Evolutionary conservation across 352 stramenopile species (phyloP), one percentile per base, ranked within the genome.

Genomic region (Aphanomyces astaci): DNA sequence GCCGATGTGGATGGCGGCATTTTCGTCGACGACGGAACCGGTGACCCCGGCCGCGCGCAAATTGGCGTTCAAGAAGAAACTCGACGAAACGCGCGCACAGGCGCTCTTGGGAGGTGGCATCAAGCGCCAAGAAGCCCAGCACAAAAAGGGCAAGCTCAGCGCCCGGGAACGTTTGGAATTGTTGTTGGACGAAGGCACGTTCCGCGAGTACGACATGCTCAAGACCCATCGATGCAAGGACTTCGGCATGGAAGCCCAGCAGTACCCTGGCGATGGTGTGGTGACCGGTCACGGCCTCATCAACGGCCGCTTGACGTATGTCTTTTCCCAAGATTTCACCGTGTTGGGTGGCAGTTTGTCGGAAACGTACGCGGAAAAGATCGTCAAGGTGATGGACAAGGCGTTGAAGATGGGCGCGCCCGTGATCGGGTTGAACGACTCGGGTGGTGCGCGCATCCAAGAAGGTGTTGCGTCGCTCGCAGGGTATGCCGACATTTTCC

Each of bases 331-430:
- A 74, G 97, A 99, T 78, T 99, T 99, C 72, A 99, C 96, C 4
- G 97, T 99, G 17, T 97, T 98, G 71, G 97, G 97, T 52, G 97
- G 97, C 46, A 96, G 79, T 74, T 78, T 99, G 17, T 96, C 82
- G 53, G 95, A 98, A 73, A 97, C 95, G 15, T 95, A 99, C 76
- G 96, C 96, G 0, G 84, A 98, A 71, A 99, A 99, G 81, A 99
- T 99, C 72, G 89, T 97, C 75, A 99, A 99, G 79, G 88, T 99
- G 76, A 99, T 99, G 96, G 94, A 99, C 68, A 97, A 98, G 80
- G 96, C 96, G 15, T 87, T 97, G 78, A 84, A 94, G 57, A 81
- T 98, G n/a, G 94, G 94, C 19, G 93, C 90, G 27, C 97, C 97
- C 13, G 90, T 99, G 1, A 98, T 99, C 72, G 97, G 97, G 19